Conservation (phyloP, 2,329 filamentous ascomycete species). For the Neurospora sp. region DNA sequence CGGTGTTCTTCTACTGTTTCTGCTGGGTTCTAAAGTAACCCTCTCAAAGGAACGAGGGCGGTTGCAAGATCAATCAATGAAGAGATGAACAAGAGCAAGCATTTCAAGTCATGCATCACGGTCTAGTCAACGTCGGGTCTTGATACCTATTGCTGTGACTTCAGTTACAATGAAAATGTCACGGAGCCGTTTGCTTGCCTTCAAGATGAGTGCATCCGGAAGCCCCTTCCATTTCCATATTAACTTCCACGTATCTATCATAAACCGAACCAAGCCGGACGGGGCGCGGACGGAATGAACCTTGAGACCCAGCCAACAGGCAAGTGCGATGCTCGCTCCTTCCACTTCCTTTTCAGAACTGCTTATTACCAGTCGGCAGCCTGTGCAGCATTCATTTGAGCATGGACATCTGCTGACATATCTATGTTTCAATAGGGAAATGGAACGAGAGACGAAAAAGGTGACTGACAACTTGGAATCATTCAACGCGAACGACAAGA, state of each 20-base stretch:
- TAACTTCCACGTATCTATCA: not conserved
- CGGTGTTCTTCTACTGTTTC: not conserved
- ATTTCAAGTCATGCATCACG: not conserved
- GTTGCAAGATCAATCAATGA: not conserved
- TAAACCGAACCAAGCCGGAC: no score
- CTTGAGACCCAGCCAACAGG: no score
- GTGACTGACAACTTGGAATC: no score
- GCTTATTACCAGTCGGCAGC: no score
- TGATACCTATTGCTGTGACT: not conserved
- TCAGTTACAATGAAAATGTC: not conserved
- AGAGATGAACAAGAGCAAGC: not conserved
- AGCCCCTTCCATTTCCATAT: not conserved
- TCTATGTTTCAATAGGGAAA: no score
- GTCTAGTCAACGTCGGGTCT: not conserved
- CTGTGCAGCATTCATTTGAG: no score
- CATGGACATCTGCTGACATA: no score
- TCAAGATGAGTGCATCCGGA: not conserved
- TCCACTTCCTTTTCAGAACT: no score
- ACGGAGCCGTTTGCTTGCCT: not conserved
- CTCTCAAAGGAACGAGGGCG: not conserved
- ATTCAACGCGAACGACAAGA: no score
- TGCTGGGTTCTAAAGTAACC: not conserved
- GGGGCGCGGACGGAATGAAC: no score
- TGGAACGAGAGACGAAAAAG: no score
- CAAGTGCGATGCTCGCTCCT: no score